Percentiles rank a stretch among this genome's conserved stretches.
Conservation (phyloP, 257 asterid species). For the Nicotiana noctiflora region DNA sequence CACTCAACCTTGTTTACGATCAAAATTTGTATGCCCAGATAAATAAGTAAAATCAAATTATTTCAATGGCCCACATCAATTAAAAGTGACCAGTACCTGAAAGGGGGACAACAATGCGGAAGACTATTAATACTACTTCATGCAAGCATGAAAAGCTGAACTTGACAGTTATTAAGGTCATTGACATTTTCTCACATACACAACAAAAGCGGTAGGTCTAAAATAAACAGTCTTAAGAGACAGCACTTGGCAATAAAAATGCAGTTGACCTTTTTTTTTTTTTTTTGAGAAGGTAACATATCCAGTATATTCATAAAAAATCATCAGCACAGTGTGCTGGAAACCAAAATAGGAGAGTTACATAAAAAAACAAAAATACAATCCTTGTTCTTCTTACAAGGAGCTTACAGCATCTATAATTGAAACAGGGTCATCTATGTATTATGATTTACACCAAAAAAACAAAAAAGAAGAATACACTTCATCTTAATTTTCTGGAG, state of each 20-base stretch:
- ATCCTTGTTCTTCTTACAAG: too few species aligned
- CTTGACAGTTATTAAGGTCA: neutral
- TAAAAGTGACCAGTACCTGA: slow-evolving; percentile 8
- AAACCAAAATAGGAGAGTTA: too few species aligned
- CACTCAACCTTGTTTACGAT: neutral
- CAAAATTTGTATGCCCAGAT: slow-evolving; percentile 6
- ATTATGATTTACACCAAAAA: too few species aligned
- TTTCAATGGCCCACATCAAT: slow-evolving; percentile 10
- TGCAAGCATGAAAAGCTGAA: neutral
- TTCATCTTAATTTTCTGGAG: too few species aligned
- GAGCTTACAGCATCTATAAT: too few species aligned
- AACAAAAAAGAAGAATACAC: too few species aligned
- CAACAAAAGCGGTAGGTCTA: neutral
- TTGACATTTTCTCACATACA: neutral
- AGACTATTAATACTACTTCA: neutral
- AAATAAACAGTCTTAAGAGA: neutral
- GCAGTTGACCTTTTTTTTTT: neutral
- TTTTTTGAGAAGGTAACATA: too few species aligned
- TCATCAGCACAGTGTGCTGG: too few species aligned
- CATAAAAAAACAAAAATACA: too few species aligned
- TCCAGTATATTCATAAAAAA: too few species aligned
- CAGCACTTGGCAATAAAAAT: neutral
- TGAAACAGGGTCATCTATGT: too few species aligned
- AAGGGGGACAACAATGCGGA: slow-evolving; percentile 9
- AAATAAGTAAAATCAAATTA: slow-evolving; percentile 1